Evolutionary conservation across 1,284 basidiomycete genomes (phyloP), one percentile per base, ranked within the genome.

Genomic region (Paramarasmius palmivorus): DNA sequence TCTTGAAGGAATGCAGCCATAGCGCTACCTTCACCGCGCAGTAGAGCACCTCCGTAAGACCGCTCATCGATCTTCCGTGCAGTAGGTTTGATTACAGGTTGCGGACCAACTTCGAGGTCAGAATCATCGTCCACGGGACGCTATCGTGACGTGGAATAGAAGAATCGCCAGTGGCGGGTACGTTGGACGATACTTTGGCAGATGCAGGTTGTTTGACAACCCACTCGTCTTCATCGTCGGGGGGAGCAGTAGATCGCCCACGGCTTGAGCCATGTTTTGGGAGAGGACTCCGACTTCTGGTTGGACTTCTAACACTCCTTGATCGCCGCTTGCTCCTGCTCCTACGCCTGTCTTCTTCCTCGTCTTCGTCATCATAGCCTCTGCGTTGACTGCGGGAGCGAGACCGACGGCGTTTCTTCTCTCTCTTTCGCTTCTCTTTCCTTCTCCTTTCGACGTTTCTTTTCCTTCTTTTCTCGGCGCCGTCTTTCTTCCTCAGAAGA

Each of bases 1-100:
- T 95, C 91, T 67, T 92, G 81, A 46, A 97, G 82, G 79, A 91
- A 99, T 29, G 92, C 90, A 3, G 95, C 94, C 95, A 99, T 98
- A 25, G 96, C 96, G 55, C 88, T 88, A 46, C 95, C 96, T 77
- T 99, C 96, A 53, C 96, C 97, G 1, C 92, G 91, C 7, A 95
- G 81, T 38, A 99, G 81, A 4, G 91, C 88, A 49, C 92, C 83
- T 57, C 93, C 92, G 67, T 93, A 93, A 53, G 86, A 79, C 10
- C 90, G 84, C 61, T 92, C 90, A 70, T 90, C 88, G 39, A 89
- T 60, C 60, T 77, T 82, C 61, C 79, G 83, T 46, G 70, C 63
- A 9, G 63, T 59, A 26, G 66, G 62, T 59, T 75, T 77, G 38
- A 61, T 26, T 0, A 78, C 59, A 6, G 88, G 89, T 60, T 86